Conservation (phyloP, 2,329 filamentous ascomycete genomes). For the Arthroderma sp. region DNA sequence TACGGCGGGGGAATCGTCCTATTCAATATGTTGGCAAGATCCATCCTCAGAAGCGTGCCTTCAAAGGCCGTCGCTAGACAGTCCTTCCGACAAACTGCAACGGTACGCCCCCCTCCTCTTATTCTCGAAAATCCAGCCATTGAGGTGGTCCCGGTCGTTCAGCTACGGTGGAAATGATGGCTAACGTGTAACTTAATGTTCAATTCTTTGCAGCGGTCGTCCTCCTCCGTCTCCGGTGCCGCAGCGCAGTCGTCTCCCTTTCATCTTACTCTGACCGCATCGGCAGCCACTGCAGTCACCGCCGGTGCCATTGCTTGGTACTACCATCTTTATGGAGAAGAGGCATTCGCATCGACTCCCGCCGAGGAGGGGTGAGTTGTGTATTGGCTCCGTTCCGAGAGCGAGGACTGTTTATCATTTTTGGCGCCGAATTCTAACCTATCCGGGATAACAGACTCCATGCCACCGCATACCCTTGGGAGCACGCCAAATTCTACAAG, state of each 20-base stretch:
- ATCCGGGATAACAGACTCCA: conserved; percentile 55
- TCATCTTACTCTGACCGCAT: conserved; percentile 74
- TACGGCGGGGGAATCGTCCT: conserved; percentile 20
- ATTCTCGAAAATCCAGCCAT: conserved; percentile 15
- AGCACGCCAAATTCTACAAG: conserved; percentile 80
- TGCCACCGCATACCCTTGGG: conserved; percentile 86
- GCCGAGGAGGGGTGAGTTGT: conserved; percentile 91
- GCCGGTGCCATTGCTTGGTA: conserved; percentile 91
- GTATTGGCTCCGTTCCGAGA: conserved; percentile 7
- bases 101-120: conserved; percentile 48
- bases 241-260: conserved; percentile 56
- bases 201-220: conserved; percentile 21
- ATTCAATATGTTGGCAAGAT: conserved; percentile 77
- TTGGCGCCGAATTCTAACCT: conserved; percentile 1
- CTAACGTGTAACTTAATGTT: too few species aligned
- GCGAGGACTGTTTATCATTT: neutral
- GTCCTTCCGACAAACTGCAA: conserved; percentile 56
- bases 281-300: conserved; percentile 73
- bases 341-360: conserved; percentile 77
- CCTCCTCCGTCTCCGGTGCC: conserved; percentile 40
- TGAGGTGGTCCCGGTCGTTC: conserved; percentile 10
- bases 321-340: conserved; percentile 86
- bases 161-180: too few species aligned
- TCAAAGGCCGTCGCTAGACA: conserved; percentile 65
- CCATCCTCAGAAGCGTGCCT: conserved; percentile 79